Conservation (phyloP, 345 rosid species). For the Limnanthes douglasii region DNA sequence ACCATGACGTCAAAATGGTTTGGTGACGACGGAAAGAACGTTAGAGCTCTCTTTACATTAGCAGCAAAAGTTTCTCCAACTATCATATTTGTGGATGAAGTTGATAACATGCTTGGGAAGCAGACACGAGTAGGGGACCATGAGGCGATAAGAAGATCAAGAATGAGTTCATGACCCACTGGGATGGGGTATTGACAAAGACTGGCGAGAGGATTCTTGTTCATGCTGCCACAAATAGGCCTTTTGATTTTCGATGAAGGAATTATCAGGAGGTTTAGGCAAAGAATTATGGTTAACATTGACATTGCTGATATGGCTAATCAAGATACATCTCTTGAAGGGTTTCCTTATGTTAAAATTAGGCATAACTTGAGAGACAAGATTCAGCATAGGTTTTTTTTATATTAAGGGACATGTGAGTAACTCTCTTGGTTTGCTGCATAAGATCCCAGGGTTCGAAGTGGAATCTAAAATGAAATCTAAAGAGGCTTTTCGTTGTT, state of each 20-base stretch:
- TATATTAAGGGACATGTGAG: constrained; percentile 50
- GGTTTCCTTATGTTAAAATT: constrained; percentile 29
- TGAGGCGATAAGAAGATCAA: neutral
- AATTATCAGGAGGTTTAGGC: neutral
- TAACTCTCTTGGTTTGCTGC: constrained; percentile 45
- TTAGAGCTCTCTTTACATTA: neutral
- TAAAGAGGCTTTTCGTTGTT: constrained; percentile 9
- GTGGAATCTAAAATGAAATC: no score
- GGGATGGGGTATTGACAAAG: neutral
- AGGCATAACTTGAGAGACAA: constrained; percentile 10
- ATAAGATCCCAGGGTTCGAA: constrained; percentile 38
- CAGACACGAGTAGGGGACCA: no score
- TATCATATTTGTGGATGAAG: neutral
- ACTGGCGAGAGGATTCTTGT: neutral
- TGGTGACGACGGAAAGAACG: neutral
- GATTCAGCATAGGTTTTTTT: constrained; percentile 25
- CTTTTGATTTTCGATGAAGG: neutral
- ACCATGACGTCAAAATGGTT: neutral
- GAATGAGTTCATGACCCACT: neutral
- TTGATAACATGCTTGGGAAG: neutral
- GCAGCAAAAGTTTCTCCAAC: neutral
- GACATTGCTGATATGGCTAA: constrained; percentile 80
- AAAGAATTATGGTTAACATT: no score
- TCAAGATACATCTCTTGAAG: constrained; percentile 86
- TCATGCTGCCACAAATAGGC: neutral